Conservation (phyloP, 208 protist genomes). For the Zelonia costaricensis region DNA sequence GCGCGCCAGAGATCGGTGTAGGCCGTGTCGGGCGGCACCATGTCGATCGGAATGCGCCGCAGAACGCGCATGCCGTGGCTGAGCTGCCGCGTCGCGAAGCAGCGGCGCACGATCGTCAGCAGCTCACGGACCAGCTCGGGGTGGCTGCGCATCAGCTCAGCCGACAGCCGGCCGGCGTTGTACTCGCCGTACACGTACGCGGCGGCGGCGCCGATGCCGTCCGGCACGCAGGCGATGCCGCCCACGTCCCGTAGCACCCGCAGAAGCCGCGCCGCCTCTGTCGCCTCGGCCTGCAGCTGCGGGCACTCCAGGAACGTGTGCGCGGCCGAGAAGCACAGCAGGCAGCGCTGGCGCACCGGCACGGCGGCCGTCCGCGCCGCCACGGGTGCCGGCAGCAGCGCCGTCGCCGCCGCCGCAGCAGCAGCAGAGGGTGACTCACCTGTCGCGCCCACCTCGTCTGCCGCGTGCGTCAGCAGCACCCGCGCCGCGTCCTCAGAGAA, state of each 20-base stretch:
- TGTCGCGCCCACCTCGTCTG: background rate
- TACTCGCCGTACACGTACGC: constrained; percentile 80
- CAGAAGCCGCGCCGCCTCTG: constrained; percentile 39
- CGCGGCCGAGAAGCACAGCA: constrained; percentile 60
- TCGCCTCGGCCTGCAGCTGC: constrained; percentile 50
- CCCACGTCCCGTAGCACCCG: constrained; percentile 57
- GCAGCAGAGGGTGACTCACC: too few species aligned
- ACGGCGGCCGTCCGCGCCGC: constrained; percentile 59
- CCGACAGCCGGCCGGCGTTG: constrained; percentile 56
- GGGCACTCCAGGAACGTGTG: constrained; percentile 77
- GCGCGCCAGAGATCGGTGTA: constrained; percentile 71
- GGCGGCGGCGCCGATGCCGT: constrained; percentile 67
- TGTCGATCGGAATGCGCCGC: constrained; percentile 68
- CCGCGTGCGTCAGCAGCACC: constrained; percentile 28
- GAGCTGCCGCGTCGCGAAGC: constrained; percentile 51
- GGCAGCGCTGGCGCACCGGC: constrained; percentile 52
- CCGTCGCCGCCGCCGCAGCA: background rate
- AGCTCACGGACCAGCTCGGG: constrained; percentile 41
- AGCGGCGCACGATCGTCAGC: constrained; percentile 38
- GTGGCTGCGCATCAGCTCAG: constrained; percentile 50
- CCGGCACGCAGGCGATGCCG: constrained; percentile 41
- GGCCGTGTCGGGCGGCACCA: constrained; percentile 37
- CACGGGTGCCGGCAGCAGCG: background rate
- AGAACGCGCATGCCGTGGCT: constrained; percentile 64
- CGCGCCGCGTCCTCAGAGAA: constrained; percentile 67